These are phyloP conservation scores for Trichoderma simmonsii DNA, from an alignment of 2,329 filamentous ascomycete species.

Conservation along the genomic window DNA sequence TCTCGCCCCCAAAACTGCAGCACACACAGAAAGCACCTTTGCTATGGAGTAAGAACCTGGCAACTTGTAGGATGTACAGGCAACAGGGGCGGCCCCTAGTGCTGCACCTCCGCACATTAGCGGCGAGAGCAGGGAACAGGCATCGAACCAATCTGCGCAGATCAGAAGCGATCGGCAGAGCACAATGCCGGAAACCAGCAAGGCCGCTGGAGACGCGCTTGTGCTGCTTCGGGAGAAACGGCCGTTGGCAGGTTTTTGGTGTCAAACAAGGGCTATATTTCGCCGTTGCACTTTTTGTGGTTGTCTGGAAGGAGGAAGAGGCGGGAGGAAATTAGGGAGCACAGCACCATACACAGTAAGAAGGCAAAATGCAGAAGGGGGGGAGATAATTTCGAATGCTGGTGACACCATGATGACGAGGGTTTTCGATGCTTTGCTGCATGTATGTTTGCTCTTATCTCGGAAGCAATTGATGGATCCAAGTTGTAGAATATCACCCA, in stretches of 20 bases:
- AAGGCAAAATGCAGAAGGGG: background rate
- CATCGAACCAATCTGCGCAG: background rate
- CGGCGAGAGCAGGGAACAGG: background rate
- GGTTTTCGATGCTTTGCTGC: background rate
- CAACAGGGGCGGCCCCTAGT: background rate
- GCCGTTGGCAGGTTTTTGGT: background rate
- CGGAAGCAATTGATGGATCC: background rate
- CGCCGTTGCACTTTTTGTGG: background rate
- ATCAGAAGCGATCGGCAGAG: constrained; percentile 10
- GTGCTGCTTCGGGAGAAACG: constrained; percentile 11
- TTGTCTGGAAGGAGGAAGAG: background rate
- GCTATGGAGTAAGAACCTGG: background rate
- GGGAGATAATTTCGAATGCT: background rate
- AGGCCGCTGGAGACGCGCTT: background rate
- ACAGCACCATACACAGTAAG: background rate
- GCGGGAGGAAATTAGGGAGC: background rate
- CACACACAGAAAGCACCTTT: background rate
- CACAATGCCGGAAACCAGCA: background rate
- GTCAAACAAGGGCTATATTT: background rate
- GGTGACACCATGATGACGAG: background rate
- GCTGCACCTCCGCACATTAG: constrained; percentile 6
- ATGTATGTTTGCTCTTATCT: background rate
- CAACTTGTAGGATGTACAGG: background rate
- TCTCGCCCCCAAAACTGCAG: background rate
- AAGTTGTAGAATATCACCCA: background rate